These are phyloP conservation scores for Pseudoperonospora humuli DNA, from an alignment of 352 stramenopile species.

Conservation along the genomic window DNA sequence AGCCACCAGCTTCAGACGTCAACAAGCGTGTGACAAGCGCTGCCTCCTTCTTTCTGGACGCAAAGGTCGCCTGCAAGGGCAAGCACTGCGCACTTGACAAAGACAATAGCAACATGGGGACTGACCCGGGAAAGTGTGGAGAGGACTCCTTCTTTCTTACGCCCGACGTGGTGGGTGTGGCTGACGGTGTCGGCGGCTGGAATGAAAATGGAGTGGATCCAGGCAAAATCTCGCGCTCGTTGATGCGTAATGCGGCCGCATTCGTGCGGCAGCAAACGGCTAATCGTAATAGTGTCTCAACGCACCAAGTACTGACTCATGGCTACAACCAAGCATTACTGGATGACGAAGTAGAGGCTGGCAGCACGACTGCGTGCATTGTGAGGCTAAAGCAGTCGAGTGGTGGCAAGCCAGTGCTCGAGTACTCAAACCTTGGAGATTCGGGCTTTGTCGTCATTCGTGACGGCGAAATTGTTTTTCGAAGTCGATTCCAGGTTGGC, in stretches of 20 bases:
- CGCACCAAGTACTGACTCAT: slow-evolving; percentile 45
- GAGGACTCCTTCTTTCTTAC: slow-evolving; percentile 77
- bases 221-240: slow-evolving; percentile 60
- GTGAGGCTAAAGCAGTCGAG: slow-evolving; percentile 46
- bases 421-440: slow-evolving; percentile 76
- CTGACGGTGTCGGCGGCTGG: slow-evolving; percentile 69
- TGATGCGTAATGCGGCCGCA: slow-evolving; percentile 57
- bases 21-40: slow-evolving; percentile 21
- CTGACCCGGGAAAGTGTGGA: slow-evolving; percentile 45
- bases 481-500: slow-evolving; percentile 61
- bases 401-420: slow-evolving; percentile 41
- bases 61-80: slow-evolving; percentile 60
- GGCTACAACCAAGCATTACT: slow-evolving; percentile 49
- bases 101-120: slow-evolving; percentile 35
- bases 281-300: slow-evolving; percentile 27
- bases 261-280: slow-evolving; percentile 37
- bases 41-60: slow-evolving; percentile 59
- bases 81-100: slow-evolving; percentile 54
- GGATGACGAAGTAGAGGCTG: slow-evolving; percentile 66
- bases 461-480: slow-evolving; percentile 50
- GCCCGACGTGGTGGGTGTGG: slow-evolving; percentile 52
- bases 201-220: slow-evolving; percentile 79
- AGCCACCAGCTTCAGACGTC: slow-evolving; percentile 2
- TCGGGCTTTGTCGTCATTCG: slow-evolving; percentile 73
- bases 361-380: slow-evolving; percentile 72